A percentile compares a stretch with the other conserved stretches of the same genome.
phyloP scores from a whole-genome alignment of 1,139 yeast genomes.

The Pneumocystis jirovecii region DNA sequence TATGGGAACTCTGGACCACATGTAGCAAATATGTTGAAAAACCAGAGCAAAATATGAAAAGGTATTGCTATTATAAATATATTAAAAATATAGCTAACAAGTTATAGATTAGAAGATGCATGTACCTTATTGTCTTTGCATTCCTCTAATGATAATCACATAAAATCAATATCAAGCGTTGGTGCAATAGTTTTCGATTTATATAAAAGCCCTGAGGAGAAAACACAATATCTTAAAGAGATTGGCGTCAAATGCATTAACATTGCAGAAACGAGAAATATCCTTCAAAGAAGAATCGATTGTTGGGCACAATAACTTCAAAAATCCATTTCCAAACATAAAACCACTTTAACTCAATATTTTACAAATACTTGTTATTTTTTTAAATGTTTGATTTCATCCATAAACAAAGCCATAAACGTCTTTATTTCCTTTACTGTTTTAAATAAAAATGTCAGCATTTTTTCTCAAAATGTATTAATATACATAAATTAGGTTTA shows the following conservation, averaged over 20 bases:
- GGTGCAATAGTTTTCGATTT: background rate
- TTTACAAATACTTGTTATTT: background rate
- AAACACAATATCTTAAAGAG: background rate
- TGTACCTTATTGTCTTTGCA: background rate
- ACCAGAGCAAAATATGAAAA: slow-evolving; percentile 5
- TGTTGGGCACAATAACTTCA: background rate
- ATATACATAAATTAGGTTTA: background rate
- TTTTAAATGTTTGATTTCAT: background rate
- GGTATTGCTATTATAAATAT: background rate
- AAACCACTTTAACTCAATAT: background rate
- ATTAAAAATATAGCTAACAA: background rate
- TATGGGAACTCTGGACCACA: slow-evolving; percentile 8
- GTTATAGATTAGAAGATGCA: background rate
- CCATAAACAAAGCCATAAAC: background rate
- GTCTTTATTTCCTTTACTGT: background rate
- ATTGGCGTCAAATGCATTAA: background rate
- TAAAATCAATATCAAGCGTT: background rate
- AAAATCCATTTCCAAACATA: background rate
- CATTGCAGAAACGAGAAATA: background rate
- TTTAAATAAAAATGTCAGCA: background rate
- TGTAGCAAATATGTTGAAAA: slow-evolving; percentile 6
- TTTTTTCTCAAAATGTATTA: background rate
- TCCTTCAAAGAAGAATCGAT: background rate
- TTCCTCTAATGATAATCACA: background rate
- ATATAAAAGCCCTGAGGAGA: background rate